These are phyloP conservation scores for Oleoguttula mirabilis DNA, from an alignment of 495 filamentous ascomycete species.

Conservation along the genomic window DNA sequence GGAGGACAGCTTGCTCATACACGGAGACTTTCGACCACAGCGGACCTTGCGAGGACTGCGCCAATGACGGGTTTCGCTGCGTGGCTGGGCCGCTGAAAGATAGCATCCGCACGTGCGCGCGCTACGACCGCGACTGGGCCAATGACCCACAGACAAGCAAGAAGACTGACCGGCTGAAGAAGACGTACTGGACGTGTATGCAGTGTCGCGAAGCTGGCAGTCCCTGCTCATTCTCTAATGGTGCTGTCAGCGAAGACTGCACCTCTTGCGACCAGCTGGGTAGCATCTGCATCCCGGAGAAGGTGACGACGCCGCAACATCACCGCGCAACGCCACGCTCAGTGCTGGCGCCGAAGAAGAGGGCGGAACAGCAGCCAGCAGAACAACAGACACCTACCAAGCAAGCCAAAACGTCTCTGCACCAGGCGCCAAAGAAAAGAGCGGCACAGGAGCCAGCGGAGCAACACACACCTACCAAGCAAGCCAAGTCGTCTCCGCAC, in stretches of 20 bases:
- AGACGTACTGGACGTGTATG: conserved; percentile 12
- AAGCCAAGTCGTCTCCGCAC: background rate
- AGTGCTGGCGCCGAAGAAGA: background rate
- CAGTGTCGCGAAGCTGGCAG: conserved; percentile 10
- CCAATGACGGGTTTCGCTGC: conserved; percentile 15
- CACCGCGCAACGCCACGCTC: too few relatives aligned
- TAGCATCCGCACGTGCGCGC: conserved; percentile 4
- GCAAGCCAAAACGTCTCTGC: background rate
- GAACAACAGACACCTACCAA: background rate
- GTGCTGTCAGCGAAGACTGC: background rate
- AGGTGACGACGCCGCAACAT: background rate
- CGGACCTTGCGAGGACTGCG: conserved; percentile 21
- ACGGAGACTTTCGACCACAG: conserved; percentile 9
- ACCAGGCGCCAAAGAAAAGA: background rate
- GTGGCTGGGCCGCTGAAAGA: conserved; percentile 21
- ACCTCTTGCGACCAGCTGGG: conserved; percentile 8
- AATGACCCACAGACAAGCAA: background rate
- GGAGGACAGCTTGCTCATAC: conserved; percentile 20
- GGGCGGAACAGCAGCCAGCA: background rate
- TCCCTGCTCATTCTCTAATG: conserved; percentile 10
- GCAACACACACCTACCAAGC: background rate
- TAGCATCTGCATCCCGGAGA: conserved; percentile 6
- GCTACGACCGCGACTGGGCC: conserved; percentile 9
- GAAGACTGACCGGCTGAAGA: background rate
- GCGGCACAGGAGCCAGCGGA: background rate